phyloP scores from a whole-genome alignment of 2,329 filamentous ascomycete species.

The Graphilbum ipis-grandicollis region DNA sequence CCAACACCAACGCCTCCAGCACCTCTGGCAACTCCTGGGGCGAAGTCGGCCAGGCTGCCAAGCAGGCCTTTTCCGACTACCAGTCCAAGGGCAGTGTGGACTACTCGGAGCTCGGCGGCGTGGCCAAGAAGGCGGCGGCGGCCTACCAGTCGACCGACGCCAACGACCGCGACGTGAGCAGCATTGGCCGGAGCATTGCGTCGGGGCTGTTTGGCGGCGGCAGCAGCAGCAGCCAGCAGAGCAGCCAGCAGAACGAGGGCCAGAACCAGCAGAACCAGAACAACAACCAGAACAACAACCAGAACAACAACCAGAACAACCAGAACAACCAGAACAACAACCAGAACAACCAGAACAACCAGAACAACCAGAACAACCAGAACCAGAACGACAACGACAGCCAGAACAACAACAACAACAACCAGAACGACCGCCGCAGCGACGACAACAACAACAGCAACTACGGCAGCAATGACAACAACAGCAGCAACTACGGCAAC shows the following conservation, averaged over 20 bases:
- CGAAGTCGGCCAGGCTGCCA: constrained; percentile 9
- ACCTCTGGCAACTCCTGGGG: constrained; percentile 5
- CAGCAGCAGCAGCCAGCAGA: not conserved
- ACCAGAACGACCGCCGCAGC: not conserved
- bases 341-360: not conserved
- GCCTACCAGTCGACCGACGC: constrained; percentile 8
- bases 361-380: not conserved
- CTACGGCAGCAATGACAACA: constrained; percentile 1
- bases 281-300: not conserved
- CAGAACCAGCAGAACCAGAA: constrained; percentile 1
- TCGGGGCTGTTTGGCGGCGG: constrained; percentile 2
- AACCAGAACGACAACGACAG: not conserved
- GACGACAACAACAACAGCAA: not conserved
- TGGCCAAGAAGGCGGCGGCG: constrained; percentile 17
- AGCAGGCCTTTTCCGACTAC: constrained; percentile 10
- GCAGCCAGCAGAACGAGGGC: not conserved
- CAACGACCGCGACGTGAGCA: constrained; percentile 5
- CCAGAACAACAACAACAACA: constrained; percentile 1
- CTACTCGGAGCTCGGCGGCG: constrained; percentile 13
- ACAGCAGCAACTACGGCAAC: too few relatives aligned
- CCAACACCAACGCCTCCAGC: constrained; percentile 3
- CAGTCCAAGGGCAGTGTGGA: constrained; percentile 16
- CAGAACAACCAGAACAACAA: not conserved
- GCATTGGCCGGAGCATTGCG: constrained; percentile 7
- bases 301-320: not conserved